Evolutionary conservation across 164 flowering plant species (phyloP), one percentile per base, ranked within the genome.

Genomic region (Magnolia sinica): DNA sequence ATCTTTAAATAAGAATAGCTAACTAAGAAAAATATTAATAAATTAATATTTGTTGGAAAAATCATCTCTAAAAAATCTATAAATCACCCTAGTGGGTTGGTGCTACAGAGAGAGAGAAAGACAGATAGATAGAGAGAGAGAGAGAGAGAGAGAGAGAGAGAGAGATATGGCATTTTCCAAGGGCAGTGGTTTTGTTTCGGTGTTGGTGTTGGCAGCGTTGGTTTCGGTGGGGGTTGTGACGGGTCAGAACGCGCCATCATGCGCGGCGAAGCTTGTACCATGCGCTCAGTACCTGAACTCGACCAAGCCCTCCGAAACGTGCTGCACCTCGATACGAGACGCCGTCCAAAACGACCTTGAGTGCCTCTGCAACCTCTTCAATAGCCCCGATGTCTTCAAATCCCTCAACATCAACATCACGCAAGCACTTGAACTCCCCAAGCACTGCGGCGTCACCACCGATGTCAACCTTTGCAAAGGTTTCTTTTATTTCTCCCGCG

Each of bases 311-410:
- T 80, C 90, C 1, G 68, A 52, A 1, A 4, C 67, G 8, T 91
- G 96, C 80, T 91, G 96, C 77, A 52, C 69, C 55, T 80, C 93
- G 0, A 79, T 91, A 50, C 78, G 50, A 24, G 72, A 84, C 0
- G 84, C 91, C 0, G 76, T 91, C 16, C 19, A 64, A 14, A 84
- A 73, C 3, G 83, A 91, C 50, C 78, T 77, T 0, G 23, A 8
- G 2, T 91, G 96, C 80, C 89, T 91, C 37, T 91, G 96, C 84
- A 79, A 55, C 45, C 86, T 91, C 76, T 90, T 81, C 82, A 73
- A 65, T 45, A 72, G 78, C 49, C 89, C 88, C 1, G 63, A 65
- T 5, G 7, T 87, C 18, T 77, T 87, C 4, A 0, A n/a, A 0
- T 0, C 74, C 8, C 2, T 88, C 2, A 71, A 79, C 11, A 73